Evolutionary conservation across 2,329 filamentous ascomycete genomes (phyloP).

Genomic region (Albophoma yamanashiensis): DNA sequence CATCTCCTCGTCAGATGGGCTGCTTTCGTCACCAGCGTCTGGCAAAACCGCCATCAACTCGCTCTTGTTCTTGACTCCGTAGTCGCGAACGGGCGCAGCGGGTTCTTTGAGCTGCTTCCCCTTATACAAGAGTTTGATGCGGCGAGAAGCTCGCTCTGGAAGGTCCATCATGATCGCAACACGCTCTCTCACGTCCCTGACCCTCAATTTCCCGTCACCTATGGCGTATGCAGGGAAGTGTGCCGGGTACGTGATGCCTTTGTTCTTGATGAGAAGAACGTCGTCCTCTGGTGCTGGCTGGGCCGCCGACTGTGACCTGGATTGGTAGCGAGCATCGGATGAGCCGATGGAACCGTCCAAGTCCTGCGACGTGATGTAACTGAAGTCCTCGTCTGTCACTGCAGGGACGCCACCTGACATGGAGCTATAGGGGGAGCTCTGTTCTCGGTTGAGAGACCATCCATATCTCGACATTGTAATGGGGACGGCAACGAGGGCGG

Average conservation of each 20-base stretch:
- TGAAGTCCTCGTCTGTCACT: constrained; percentile 67
- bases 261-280: constrained; percentile 58
- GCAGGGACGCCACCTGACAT: constrained; percentile 39
- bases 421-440: constrained; percentile 42
- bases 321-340: constrained; percentile 28
- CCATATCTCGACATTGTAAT: constrained; percentile 46
- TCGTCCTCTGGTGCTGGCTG: constrained; percentile 48
- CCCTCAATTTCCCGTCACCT: constrained; percentile 58
- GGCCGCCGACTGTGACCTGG: constrained; percentile 22
- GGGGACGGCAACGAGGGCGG: constrained; percentile 36
- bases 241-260: constrained; percentile 53
- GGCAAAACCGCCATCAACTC: constrained; percentile 43
- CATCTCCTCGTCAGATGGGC: constrained; percentile 31
- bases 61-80: constrained; percentile 49
- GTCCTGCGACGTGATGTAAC: constrained; percentile 74
- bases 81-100: constrained; percentile 44
- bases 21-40: constrained; percentile 25
- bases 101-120: constrained; percentile 60
- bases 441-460: constrained; percentile 33
- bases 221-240: constrained; percentile 70
- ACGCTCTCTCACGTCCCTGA: constrained; percentile 57
- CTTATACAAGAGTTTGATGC: constrained; percentile 63
- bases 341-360: constrained; percentile 35
- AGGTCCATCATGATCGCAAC: constrained; percentile 56
- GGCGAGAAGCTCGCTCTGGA: constrained; percentile 35